A percentile compares a stretch with the other conserved stretches of the same genome.
Conservation (phyloP, 169 alveolate species). For the Perkinsus olseni region DNA sequence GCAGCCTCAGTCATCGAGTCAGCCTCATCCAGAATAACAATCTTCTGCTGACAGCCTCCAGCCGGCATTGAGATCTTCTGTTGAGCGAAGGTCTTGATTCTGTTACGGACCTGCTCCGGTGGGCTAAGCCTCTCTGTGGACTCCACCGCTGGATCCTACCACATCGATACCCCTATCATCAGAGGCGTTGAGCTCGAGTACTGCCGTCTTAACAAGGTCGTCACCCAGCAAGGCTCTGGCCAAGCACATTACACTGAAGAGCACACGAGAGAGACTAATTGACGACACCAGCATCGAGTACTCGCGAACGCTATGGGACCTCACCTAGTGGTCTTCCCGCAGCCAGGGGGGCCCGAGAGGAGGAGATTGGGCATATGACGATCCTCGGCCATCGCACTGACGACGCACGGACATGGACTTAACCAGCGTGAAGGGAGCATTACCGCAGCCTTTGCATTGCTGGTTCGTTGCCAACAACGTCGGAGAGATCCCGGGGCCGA, state of each 20-base stretch:
- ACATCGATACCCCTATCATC: constrained; percentile 99
- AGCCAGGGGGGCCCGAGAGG: constrained; percentile 98
- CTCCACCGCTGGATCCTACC: too few relatives aligned
- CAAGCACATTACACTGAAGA: constrained; percentile 81
- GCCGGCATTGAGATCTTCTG: constrained; percentile 83
- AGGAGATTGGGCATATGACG: constrained; percentile 96
- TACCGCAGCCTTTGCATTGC: constrained; percentile 77
- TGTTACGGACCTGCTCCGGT: constrained; percentile 87
- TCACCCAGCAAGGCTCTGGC: constrained; percentile 91
- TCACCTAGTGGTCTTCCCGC: constrained; percentile 92
- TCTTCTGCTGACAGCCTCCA: constrained; percentile 79
- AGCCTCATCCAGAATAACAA: constrained; percentile 97
- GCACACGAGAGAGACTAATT: too few relatives aligned
- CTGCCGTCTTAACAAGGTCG: constrained; percentile 69
- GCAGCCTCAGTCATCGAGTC: constrained; percentile 99
- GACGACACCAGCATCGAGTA: too few relatives aligned
- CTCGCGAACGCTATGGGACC: too few relatives aligned
- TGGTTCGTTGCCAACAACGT: constrained; percentile 91
- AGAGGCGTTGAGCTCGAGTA: constrained; percentile 96
- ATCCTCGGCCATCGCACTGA: constrained; percentile 67
- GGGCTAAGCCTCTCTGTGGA: too few relatives aligned
- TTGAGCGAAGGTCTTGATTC: constrained; percentile 88
- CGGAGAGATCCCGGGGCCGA: constrained; percentile 87
- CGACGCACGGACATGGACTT: neutral
- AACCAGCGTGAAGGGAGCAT: neutral